A percentile compares a stretch with the other conserved stretches of the same genome.
Evolutionary conservation across 2,329 filamentous ascomycete species (phyloP).

Genomic region (Hymenoscyphus scutula): DNA sequence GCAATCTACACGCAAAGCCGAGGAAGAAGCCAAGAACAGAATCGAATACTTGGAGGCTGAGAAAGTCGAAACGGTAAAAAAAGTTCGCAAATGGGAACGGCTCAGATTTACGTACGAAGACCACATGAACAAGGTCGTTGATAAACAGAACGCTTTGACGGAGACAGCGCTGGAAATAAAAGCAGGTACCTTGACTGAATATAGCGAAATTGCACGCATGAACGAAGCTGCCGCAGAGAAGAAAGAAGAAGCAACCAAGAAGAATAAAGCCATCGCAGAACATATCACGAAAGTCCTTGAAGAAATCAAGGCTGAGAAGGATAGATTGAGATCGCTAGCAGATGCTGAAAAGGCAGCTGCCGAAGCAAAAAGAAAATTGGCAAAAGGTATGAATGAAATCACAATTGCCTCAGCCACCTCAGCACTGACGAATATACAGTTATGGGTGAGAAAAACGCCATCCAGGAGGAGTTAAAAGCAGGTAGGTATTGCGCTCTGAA

Average conservation of each 20-base stretch:
- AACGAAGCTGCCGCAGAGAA: not conserved
- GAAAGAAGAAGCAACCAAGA: not conserved
- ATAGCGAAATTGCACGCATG: not conserved
- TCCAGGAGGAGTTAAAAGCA: conserved; percentile 3
- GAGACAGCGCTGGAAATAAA: conserved; percentile 17
- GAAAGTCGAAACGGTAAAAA: conserved; percentile 23
- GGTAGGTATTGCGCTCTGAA: no score
- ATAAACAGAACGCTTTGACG: conserved; percentile 26
- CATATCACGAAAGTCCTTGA: not conserved
- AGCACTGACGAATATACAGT: no score
- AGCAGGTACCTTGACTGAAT: not conserved
- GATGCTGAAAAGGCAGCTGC: not conserved
- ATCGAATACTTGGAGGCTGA: conserved; percentile 19
- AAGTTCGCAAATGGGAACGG: conserved; percentile 28
- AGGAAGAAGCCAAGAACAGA: conserved; percentile 11
- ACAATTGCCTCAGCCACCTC: not conserved
- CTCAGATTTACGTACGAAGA: conserved; percentile 32
- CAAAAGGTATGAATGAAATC: not conserved
- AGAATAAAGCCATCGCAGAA: not conserved
- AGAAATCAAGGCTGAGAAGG: conserved; percentile 10
- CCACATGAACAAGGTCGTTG: conserved; percentile 37
- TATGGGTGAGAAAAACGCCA: not conserved
- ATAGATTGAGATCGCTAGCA: not conserved
- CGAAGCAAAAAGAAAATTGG: not conserved
- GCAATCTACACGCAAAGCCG: conserved; percentile 10